phyloP scores from a whole-genome alignment of 2,329 filamentous ascomycete genomes.

The Rhynchosporium secalis region DNA sequence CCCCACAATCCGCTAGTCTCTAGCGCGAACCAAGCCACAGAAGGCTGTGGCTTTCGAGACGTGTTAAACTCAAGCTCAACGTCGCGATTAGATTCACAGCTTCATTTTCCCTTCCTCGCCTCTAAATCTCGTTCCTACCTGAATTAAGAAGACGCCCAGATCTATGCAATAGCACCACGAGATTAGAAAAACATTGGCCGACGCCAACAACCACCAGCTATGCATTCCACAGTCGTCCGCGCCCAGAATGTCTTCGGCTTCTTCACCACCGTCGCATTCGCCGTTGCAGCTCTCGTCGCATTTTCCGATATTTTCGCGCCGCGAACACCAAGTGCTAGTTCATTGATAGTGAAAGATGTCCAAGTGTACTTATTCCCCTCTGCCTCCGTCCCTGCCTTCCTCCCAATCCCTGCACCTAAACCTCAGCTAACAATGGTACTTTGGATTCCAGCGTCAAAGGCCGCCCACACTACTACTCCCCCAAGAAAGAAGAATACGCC shows the following conservation, averaged over 20 bases:
- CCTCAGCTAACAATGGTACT: conserved; percentile 22
- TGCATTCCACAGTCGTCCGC: conserved; percentile 87
- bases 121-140: too few relatives aligned
- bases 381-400: neutral
- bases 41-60: conserved; percentile 25
- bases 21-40: conserved; percentile 9
- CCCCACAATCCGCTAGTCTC: conserved; percentile 18
- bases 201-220: conserved; percentile 42
- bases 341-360: conserved; percentile 67
- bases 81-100: neutral
- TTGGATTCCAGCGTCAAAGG: conserved; percentile 68
- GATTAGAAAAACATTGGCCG: neutral
- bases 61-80: conserved; percentile 26
- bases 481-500: conserved; percentile 93
- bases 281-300: conserved; percentile 76
- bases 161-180: conserved; percentile 12
- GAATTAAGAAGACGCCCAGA: neutral
- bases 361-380: conserved; percentile 67
- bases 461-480: conserved; percentile 91
- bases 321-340: conserved; percentile 64
- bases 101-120: neutral
- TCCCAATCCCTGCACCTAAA: neutral
- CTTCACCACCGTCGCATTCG: conserved; percentile 92
- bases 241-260: conserved; percentile 94
- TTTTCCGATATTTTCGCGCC: conserved; percentile 72